Conservation (phyloP, 768 basidiomycete species). For the Wakefieldia striispora region DNA sequence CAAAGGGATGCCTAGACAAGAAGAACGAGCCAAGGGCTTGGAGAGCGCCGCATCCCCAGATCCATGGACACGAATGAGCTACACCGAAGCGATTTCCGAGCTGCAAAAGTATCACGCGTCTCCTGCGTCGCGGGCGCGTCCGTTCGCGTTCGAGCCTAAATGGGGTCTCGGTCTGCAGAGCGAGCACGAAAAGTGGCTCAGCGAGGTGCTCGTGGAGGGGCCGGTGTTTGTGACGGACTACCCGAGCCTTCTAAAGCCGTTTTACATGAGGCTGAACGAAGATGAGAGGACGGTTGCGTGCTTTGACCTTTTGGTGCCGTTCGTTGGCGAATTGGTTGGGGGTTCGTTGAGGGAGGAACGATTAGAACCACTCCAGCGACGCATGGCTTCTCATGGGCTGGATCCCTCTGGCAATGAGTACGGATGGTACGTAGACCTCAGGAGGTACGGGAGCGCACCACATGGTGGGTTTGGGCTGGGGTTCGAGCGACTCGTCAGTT, state of each 20-base stretch:
- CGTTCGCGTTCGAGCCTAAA: conserved; percentile 55
- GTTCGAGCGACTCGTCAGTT: conserved; percentile 86
- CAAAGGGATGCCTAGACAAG: conserved; percentile 34
- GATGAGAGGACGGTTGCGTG: conserved; percentile 74
- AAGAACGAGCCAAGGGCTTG: conserved; percentile 33
- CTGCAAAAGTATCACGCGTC: conserved; percentile 41
- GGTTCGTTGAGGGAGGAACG: conserved; percentile 89
- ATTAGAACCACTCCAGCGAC: conserved; percentile 44
- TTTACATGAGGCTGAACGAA: conserved; percentile 87
- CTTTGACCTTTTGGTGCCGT: conserved; percentile 90
- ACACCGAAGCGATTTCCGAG: conserved; percentile 68
- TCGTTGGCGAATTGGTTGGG: conserved; percentile 86
- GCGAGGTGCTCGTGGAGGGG: conserved; percentile 59
- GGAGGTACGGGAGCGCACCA: conserved; percentile 81
- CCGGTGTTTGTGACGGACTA: conserved; percentile 95
- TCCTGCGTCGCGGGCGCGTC: conserved; percentile 14
- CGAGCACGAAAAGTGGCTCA: conserved; percentile 93
- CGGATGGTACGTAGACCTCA: conserved; percentile 79
- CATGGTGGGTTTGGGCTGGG: conserved; percentile 98
- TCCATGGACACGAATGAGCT: conserved; percentile 74
- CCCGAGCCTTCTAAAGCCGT: conserved; percentile 80
- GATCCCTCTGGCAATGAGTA: conserved; percentile 40
- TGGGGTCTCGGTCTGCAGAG: conserved; percentile 79
- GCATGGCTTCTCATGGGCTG: conserved; percentile 50
- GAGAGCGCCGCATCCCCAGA: conserved; percentile 35